Evolutionary conservation across 2,329 filamentous ascomycete genomes (phyloP).

Genomic region (Ophiostoma ips): DNA sequence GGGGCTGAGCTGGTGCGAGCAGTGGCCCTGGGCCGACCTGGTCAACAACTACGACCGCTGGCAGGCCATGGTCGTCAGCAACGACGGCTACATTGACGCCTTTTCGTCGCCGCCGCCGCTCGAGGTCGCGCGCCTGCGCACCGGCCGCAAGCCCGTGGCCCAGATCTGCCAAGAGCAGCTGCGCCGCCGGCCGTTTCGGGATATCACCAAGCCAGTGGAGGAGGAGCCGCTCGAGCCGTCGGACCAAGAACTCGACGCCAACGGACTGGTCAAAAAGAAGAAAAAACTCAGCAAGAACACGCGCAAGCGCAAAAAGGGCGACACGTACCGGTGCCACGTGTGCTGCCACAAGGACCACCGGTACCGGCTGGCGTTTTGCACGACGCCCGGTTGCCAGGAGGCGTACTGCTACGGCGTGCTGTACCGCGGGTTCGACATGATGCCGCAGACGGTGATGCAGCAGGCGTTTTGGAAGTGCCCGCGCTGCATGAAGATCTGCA

Average conservation of each 20-base stretch:
- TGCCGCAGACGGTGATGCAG: slow-evolving; percentile 72
- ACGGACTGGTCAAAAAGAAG: slow-evolving; percentile 47
- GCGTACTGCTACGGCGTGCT: slow-evolving; percentile 89
- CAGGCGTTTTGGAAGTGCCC: slow-evolving; percentile 78
- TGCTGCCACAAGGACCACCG: slow-evolving; percentile 66
- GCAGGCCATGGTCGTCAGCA: slow-evolving; percentile 62
- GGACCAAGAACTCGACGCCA: slow-evolving; percentile 48
- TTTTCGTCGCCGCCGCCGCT: slow-evolving; percentile 56
- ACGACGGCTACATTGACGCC: slow-evolving; percentile 53
- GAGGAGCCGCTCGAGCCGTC: slow-evolving; percentile 32
- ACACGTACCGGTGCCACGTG: slow-evolving; percentile 58
- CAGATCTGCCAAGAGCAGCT: slow-evolving; percentile 92
- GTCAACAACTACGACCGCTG: slow-evolving; percentile 67
- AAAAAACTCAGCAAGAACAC: slow-evolving; percentile 34
- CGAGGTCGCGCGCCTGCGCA: slow-evolving; percentile 50
- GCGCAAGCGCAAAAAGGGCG: slow-evolving; percentile 38
- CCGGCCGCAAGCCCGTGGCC: slow-evolving; percentile 66
- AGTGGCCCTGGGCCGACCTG: slow-evolving; percentile 75
- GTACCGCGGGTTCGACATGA: slow-evolving; percentile 80
- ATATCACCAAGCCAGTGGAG: slow-evolving; percentile 52
- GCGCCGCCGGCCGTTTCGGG: slow-evolving; percentile 63
- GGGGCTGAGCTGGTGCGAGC: slow-evolving; percentile 77
- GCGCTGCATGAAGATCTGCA: slow-evolving; percentile 73
- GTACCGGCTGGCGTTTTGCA: slow-evolving; percentile 77
- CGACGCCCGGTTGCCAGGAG: slow-evolving; percentile 51